Evolutionary conservation across 2,329 filamentous ascomycete genomes (phyloP).

Genomic region (Ceratocystiopsis sp.): DNA sequence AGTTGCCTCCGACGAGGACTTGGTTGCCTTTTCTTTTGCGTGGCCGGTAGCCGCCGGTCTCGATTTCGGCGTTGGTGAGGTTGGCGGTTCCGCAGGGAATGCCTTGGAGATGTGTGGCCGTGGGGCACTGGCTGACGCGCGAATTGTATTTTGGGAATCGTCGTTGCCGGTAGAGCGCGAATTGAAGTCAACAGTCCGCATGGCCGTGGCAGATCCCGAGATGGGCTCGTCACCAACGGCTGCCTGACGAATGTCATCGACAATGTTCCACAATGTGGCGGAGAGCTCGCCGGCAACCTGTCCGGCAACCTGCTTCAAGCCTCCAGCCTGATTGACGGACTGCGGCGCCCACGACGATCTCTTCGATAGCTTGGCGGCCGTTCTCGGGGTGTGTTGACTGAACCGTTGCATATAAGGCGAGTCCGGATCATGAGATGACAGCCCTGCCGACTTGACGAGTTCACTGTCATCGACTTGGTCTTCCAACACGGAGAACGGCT

Average conservation of each 20-base stretch:
- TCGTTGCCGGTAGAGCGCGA: slow-evolving; percentile 7
- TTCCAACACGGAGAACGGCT: slow-evolving; percentile 24
- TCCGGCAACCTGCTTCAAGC: slow-evolving; percentile 63
- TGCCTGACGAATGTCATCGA: slow-evolving; percentile 87
- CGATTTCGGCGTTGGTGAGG: too few species aligned
- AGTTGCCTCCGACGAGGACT: slow-evolving; percentile 1
- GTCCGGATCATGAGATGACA: slow-evolving; percentile 13
- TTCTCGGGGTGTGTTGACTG: slow-evolving; percentile 16
- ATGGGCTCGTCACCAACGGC: slow-evolving; percentile 82
- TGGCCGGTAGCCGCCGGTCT: neutral
- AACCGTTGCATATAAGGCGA: slow-evolving; percentile 13
- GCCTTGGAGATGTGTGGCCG: slow-evolving; percentile 26
- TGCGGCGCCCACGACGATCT: slow-evolving; percentile 44
- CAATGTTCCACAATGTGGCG: slow-evolving; percentile 81
- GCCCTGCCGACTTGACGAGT: slow-evolving; percentile 16
- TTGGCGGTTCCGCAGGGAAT: slow-evolving; percentile 13
- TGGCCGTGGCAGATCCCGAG: slow-evolving; percentile 24
- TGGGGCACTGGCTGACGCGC: slow-evolving; percentile 20
- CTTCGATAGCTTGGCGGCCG: slow-evolving; percentile 27
- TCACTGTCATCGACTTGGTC: slow-evolving; percentile 21
- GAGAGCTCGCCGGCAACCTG: slow-evolving; percentile 82
- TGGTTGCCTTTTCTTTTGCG: neutral
- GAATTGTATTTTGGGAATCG: slow-evolving; percentile 26
- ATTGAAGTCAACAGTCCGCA: slow-evolving; percentile 19
- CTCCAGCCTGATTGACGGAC: slow-evolving; percentile 24